phyloP scores from a whole-genome alignment of 345 rosid genomes.

The Brassica carinata region DNA sequence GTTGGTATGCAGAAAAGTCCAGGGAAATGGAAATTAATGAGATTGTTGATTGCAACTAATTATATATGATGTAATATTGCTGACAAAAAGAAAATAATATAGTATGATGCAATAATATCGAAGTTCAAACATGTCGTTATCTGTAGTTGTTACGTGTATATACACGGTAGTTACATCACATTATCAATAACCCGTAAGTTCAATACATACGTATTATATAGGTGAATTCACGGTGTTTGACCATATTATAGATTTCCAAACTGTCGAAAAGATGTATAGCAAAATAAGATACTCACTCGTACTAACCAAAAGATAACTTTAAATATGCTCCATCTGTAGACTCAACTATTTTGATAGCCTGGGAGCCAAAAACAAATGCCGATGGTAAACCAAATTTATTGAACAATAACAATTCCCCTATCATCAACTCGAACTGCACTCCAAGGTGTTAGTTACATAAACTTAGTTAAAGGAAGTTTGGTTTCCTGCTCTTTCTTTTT shows the following conservation, averaged over 20 bases:
- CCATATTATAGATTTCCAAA: conserved; percentile 10
- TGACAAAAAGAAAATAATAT: not conserved
- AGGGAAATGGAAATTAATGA: conserved; percentile 4
- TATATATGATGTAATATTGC: not conserved
- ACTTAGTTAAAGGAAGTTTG: not conserved
- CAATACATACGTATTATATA: conserved; percentile 14
- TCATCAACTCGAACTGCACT: conserved; percentile 7
- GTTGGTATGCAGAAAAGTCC: conserved; percentile 24
- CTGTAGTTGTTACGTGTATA: conserved; percentile 1
- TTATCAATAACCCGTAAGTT: conserved; percentile 23
- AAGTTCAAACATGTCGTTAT: conserved; percentile 23
- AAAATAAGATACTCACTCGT: not conserved
- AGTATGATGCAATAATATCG: not conserved
- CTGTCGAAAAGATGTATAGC: conserved; percentile 1
- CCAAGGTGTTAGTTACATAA: not conserved
- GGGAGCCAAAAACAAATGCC: conserved; percentile 26
- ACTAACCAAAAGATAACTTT: conserved; percentile 29
- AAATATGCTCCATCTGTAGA: conserved; percentile 19
- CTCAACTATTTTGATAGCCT: conserved; percentile 10
- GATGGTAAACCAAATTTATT: conserved; percentile 32
- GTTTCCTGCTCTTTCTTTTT: not conserved
- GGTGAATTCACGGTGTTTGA: conserved; percentile 35
- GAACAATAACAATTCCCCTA: not conserved
- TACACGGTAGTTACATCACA: not conserved
- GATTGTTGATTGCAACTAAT: conserved; percentile 11